Conservation (phyloP, 768 basidiomycete genomes). For the Macrolepiota fuliginosa region DNA sequence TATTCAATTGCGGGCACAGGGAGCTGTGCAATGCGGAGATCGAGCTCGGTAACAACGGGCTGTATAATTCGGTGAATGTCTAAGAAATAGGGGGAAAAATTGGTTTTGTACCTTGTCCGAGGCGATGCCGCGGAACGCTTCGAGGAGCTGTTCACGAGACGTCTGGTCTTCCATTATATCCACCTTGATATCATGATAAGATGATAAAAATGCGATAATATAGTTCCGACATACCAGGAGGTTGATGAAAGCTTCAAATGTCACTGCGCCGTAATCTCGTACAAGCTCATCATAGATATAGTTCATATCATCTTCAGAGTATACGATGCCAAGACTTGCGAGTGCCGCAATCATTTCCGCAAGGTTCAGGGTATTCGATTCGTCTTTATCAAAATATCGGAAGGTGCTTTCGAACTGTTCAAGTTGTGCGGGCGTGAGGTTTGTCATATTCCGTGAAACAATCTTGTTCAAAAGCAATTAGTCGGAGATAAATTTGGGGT, state of each 20-base stretch:
- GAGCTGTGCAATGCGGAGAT: constrained; percentile 81
- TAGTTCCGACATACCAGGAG: constrained; percentile 63
- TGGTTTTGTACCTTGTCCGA: constrained; percentile 68
- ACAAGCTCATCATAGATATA: constrained; percentile 79
- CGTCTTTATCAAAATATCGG: constrained; percentile 95
- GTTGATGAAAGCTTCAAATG: constrained; percentile 92
- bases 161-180: constrained; percentile 96
- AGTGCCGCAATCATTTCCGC: constrained; percentile 93
- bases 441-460: constrained; percentile 90
- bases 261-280: constrained; percentile 82
- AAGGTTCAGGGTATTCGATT: constrained; percentile 80
- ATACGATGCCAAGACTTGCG: constrained; percentile 91
- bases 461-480: constrained; percentile 48
- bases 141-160: constrained; percentile 86
- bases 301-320: constrained; percentile 88
- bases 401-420: constrained; percentile 98
- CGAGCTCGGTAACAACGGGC: constrained; percentile 92
- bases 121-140: constrained; percentile 91
- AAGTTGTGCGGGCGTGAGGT: constrained; percentile 91
- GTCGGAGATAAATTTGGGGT: neutral
- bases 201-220: neutral
- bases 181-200: constrained; percentile 50
- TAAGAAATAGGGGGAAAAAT: neutral
- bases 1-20: constrained; percentile 77
- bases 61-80: constrained; percentile 28